These are phyloP conservation scores for Immersiporthe knoxdaviesiana DNA, from an alignment of 2,329 filamentous ascomycete genomes.

Conservation along the genomic window DNA sequence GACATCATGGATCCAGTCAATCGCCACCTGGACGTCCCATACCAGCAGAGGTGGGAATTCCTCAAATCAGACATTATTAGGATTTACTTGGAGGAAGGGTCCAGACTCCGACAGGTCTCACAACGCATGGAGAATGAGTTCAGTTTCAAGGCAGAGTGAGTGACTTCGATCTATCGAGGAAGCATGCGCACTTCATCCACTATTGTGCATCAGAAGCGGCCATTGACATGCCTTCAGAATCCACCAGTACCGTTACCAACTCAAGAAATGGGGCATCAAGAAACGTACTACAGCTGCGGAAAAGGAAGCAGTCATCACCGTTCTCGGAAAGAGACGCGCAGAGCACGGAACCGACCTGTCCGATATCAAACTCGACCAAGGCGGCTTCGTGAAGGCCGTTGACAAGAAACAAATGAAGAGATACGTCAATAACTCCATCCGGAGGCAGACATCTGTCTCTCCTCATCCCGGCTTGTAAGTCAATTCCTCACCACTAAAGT, in stretches of 20 bases:
- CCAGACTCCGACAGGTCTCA: neutral
- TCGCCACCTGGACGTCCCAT: slow-evolving; percentile 23
- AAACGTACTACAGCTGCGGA: slow-evolving; percentile 32
- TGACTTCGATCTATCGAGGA: neutral
- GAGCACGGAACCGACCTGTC: neutral
- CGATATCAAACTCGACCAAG: slow-evolving; percentile 29
- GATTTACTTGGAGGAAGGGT: slow-evolving; percentile 23
- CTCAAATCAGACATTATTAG: slow-evolving; percentile 31
- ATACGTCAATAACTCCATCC: slow-evolving; percentile 29
- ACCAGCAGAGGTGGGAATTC: slow-evolving; percentile 32
- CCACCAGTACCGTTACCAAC: slow-evolving; percentile 30
- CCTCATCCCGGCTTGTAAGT: slow-evolving; percentile 11
- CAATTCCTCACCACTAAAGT: neutral
- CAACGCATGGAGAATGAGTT: neutral
- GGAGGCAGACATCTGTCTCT: slow-evolving; percentile 8
- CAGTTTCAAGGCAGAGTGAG: slow-evolving; percentile 14
- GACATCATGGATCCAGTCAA: neutral
- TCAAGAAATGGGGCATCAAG: slow-evolving; percentile 17
- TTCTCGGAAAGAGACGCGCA: slow-evolving; percentile 1
- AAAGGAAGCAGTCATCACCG: slow-evolving; percentile 29
- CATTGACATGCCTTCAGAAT: slow-evolving; percentile 23
- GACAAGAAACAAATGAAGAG: slow-evolving; percentile 34
- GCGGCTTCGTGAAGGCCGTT: slow-evolving; percentile 24
- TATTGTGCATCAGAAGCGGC: neutral
- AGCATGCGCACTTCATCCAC: neutral